Conservation (phyloP, 768 basidiomycete species). For the Agrocybe praecox region DNA sequence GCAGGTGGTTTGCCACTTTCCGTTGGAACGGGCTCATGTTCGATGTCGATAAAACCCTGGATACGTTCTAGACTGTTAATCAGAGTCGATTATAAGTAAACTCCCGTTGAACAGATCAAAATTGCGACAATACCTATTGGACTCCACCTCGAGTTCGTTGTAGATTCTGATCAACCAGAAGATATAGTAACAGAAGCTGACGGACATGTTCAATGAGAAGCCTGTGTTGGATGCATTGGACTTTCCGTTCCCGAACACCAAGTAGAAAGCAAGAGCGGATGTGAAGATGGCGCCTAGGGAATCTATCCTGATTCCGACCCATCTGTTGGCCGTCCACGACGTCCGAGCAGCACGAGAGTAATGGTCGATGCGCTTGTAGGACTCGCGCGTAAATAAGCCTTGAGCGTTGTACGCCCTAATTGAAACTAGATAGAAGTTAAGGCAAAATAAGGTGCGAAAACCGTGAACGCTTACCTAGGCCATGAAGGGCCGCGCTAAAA, state of each 20-base stretch:
- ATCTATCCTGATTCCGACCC: slow-evolving; percentile 38
- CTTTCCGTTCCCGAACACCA: slow-evolving; percentile 39
- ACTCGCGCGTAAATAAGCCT: slow-evolving; percentile 42
- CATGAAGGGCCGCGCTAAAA: slow-evolving; percentile 45
- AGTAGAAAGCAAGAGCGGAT: slow-evolving; percentile 51
- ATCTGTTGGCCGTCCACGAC: slow-evolving; percentile 43
- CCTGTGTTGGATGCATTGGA: slow-evolving; percentile 45
- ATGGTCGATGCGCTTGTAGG: slow-evolving; percentile 50
- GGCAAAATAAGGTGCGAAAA: not conserved
- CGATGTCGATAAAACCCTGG: slow-evolving; percentile 61
- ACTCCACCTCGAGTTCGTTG: slow-evolving; percentile 45
- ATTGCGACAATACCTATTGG: slow-evolving; percentile 21
- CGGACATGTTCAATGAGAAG: slow-evolving; percentile 59
- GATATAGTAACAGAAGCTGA: slow-evolving; percentile 58
- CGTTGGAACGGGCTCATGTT: slow-evolving; percentile 51
- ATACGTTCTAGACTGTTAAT: slow-evolving; percentile 32
- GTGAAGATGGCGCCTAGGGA: slow-evolving; percentile 58
- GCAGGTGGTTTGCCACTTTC: slow-evolving; percentile 56
- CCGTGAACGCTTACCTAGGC: slow-evolving; percentile 42
- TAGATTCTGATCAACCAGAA: slow-evolving; percentile 47
- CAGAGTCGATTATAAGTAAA: too few species aligned
- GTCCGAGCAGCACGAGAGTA: slow-evolving; percentile 45
- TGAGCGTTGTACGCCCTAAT: slow-evolving; percentile 69
- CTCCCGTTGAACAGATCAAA: not conserved
- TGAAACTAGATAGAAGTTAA: slow-evolving; percentile 31